A percentile compares a stretch with the other conserved stretches of the same genome.
Conservation (phyloP, 345 rosid species). For the Ceriops decandra region DNA sequence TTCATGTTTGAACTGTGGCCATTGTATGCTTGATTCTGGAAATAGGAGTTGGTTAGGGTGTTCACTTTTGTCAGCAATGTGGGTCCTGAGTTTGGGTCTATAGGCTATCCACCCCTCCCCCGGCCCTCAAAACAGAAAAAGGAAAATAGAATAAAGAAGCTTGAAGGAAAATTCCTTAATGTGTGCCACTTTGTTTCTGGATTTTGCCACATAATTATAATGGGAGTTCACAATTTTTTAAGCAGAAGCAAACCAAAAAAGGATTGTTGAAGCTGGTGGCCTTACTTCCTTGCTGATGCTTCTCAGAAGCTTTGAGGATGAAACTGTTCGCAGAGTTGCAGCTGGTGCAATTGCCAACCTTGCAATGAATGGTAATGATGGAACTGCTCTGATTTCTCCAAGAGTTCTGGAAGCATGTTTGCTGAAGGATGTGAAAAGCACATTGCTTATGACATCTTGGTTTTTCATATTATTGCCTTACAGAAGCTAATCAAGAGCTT, state of each 20-base stretch:
- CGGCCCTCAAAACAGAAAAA: too few species aligned
- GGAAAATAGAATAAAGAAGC: too few species aligned
- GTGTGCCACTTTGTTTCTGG: background rate
- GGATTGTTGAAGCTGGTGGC: constrained; percentile 35
- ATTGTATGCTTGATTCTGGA: too few species aligned
- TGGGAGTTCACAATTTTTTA: background rate
- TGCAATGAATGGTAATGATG: constrained; percentile 32
- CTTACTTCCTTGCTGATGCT: constrained; percentile 35
- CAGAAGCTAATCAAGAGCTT: constrained; percentile 36
- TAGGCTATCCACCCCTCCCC: too few species aligned
- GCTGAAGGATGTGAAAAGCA: background rate
- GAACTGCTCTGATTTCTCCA: background rate
- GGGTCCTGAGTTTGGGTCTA: too few species aligned
- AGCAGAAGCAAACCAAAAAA: constrained; percentile 32
- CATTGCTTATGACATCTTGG: background rate
- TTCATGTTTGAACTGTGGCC: background rate
- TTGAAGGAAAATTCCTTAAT: too few species aligned
- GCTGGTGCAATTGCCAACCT: constrained; percentile 39
- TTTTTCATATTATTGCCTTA: background rate
- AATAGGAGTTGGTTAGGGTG: too few species aligned
- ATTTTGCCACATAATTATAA: background rate
- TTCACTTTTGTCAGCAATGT: too few species aligned
- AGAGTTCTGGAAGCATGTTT: background rate
- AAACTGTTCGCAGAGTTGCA: constrained; percentile 36
- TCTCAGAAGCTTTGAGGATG: constrained; percentile 34